Base-by-base conservation (phyloP, 768 basidiomycete species). In the Trametes cingulata region DNA sequence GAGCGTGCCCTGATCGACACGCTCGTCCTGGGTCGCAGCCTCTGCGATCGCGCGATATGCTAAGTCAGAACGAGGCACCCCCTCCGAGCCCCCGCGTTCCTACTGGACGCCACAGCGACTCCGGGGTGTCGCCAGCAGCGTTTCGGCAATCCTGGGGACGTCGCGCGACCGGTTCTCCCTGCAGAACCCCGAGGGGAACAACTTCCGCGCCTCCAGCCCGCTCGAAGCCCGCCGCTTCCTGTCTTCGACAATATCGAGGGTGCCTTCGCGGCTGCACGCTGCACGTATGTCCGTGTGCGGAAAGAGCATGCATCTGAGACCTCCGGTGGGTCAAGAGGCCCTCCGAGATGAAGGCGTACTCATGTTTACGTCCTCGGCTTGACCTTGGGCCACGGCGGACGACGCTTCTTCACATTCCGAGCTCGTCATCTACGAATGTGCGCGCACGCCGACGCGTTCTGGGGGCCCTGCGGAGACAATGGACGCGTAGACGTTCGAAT, bases 181-280 rank as follows among this genome's bases (percentile, higher is more conserved):
- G 22, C n/a, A 27, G 27, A 39, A 37, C 33, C 33, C 50, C 6
- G 19, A 39, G 24, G n/a, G n/a, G 37, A 27, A 39, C 35, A 40
- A 15, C 39, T n/a, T 37, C 51, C 51, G 51, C 39, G 19, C 39
- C n/a, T 27, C 7, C 35, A 10, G 8, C 24, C n/a, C 24, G 17
- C 20, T 19, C 49, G 33, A 45, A 45, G 43, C 19, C 15, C 17
- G 15, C 20, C 7, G 19, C 50, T 43, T 45, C 50, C 51, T 39
- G 37, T 27, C 52, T 60, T 54, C 59, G 37, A 29, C 40, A 49
- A 48, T 53, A 54, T 60, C 52, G 42, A 43, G 59, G 59, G 59
- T 49, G 27, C 59, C 52, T 60, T 60, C 58, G 51, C 19, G 25
- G 4, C 15, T 6, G 6, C 33, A 33, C 29, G 29, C n/a, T 22